Conservation (phyloP, 1,139 yeast genomes). For the Lodderomyces jiufengensis region DNA sequence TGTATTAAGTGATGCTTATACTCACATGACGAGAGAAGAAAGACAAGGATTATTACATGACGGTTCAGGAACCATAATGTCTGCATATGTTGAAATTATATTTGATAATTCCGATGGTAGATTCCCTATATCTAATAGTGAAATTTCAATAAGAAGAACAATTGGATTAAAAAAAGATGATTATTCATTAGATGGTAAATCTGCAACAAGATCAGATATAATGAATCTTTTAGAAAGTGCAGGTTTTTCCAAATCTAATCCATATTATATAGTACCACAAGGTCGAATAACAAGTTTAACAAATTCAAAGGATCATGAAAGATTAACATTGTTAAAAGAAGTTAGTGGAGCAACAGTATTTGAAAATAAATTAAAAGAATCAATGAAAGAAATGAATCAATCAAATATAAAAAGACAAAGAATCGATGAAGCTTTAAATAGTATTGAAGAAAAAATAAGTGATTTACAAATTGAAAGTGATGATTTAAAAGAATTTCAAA, state of each 20-base stretch:
- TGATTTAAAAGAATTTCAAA: slow-evolving; percentile 69
- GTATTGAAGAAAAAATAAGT: slow-evolving; percentile 66
- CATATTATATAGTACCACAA: slow-evolving; percentile 96
- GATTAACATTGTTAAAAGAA: slow-evolving; percentile 76
- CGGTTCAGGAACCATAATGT: slow-evolving; percentile 88
- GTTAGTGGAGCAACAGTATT: slow-evolving; percentile 95
- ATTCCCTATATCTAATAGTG: slow-evolving; percentile 66
- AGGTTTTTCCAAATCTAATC: slow-evolving; percentile 87
- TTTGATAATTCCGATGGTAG: slow-evolving; percentile 80
- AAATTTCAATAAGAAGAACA: slow-evolving; percentile 76
- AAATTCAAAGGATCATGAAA: slow-evolving; percentile 81
- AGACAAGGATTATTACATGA: slow-evolving; percentile 86
- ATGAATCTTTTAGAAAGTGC: slow-evolving; percentile 85
- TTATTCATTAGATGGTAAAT: slow-evolving; percentile 71
- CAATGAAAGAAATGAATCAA: slow-evolving; percentile 73
- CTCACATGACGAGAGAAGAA: slow-evolving; percentile 84
- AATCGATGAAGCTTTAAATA: slow-evolving; percentile 69
- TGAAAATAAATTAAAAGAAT: slow-evolving; percentile 76
- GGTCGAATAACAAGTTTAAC: slow-evolving; percentile 86
- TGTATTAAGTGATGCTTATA: slow-evolving; percentile 87
- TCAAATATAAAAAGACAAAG: slow-evolving; percentile 68
- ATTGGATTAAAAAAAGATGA: slow-evolving; percentile 93
- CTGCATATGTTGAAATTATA: slow-evolving; percentile 87
- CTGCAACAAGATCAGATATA: slow-evolving; percentile 78
- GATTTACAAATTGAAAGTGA: slow-evolving; percentile 81